phyloP scores from a whole-genome alignment of 352 stramenopile species.

The Pythium periplocum region DNA sequence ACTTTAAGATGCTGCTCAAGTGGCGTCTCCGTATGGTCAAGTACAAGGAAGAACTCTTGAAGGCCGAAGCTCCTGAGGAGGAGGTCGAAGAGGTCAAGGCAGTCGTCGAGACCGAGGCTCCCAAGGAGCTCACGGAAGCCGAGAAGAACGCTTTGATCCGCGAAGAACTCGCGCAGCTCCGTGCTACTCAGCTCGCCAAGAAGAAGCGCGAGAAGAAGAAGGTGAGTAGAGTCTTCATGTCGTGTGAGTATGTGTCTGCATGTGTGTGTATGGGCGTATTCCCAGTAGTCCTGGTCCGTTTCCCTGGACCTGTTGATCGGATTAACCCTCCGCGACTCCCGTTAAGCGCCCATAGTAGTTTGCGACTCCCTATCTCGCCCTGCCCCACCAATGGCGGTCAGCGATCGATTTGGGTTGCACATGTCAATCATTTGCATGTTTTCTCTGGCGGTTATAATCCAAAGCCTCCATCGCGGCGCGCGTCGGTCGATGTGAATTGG shows the following conservation, averaged over 20 bases:
- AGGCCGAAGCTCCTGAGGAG: constrained; percentile 43
- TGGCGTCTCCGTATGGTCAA: constrained; percentile 95
- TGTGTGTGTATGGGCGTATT: constrained; percentile 44
- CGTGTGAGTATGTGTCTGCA: constrained; percentile 16
- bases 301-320: constrained; percentile 76
- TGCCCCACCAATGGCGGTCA: constrained; percentile 38
- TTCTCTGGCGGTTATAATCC: constrained; percentile 50
- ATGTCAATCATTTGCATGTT: constrained; percentile 23
- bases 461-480: constrained; percentile 62
- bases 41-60: constrained; percentile 81
- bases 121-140: constrained; percentile 65
- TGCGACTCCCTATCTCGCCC: constrained; percentile 47
- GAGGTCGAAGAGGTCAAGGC: constrained; percentile 34
- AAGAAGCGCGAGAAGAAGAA: constrained; percentile 91
- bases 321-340: constrained; percentile 89
- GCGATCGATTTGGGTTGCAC: constrained; percentile 75
- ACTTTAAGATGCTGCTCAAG: constrained; percentile 97
- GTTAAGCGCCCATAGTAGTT: constrained; percentile 79
- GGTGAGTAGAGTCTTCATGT: constrained; percentile 30
- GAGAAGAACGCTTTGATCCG: constrained; percentile 80
- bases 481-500: constrained; percentile 55
- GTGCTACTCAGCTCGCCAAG: constrained; percentile 69
- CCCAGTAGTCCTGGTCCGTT: constrained; percentile 85
- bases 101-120: constrained; percentile 31
- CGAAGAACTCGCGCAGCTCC: constrained; percentile 79